phyloP scores from a whole-genome alignment of 176 grass and related monocot genomes.

The Otatea glauca region DNA sequence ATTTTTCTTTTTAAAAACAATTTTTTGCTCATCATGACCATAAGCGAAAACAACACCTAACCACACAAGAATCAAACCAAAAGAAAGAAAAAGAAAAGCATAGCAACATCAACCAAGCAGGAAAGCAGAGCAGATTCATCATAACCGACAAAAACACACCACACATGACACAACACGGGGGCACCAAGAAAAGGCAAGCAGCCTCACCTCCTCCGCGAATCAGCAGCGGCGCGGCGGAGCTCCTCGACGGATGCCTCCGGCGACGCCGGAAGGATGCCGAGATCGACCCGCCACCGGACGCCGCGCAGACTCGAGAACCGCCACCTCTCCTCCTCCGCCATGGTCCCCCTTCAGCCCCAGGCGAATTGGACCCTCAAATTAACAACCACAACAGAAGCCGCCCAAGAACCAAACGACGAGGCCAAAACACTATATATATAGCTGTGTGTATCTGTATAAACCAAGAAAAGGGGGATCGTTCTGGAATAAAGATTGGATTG shows the following conservation, averaged over 20 bases:
- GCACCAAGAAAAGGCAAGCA: not conserved
- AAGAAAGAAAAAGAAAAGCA: not conserved
- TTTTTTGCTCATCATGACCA: conserved; percentile 9
- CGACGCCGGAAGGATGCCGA: conserved; percentile 77
- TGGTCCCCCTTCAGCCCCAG: conserved; percentile 35
- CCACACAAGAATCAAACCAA: conserved; percentile 12
- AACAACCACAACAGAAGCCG: conserved; percentile 32
- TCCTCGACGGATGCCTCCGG: conserved; percentile 71
- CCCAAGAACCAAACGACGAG: conserved; percentile 39
- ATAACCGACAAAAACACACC: conserved; percentile 27
- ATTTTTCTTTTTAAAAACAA: not conserved
- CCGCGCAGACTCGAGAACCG: conserved; percentile 68
- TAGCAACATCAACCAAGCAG: conserved; percentile 4
- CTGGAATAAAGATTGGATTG: conserved; percentile 38
- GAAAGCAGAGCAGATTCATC: conserved; percentile 10
- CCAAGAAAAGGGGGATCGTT: conserved; percentile 56
- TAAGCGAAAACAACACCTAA: conserved; percentile 33
- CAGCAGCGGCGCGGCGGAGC: conserved; percentile 76
- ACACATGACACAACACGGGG: not conserved
- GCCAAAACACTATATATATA: conserved; percentile 46
- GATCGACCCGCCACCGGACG: conserved; percentile 92
- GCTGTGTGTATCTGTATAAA: conserved; percentile 37
- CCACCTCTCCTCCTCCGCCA: conserved; percentile 56
- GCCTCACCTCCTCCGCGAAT: conserved; percentile 80
- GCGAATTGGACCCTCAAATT: conserved; percentile 43